Conservation (phyloP, 2,329 filamentous ascomycete species). For the Talaromyces marneffei region DNA sequence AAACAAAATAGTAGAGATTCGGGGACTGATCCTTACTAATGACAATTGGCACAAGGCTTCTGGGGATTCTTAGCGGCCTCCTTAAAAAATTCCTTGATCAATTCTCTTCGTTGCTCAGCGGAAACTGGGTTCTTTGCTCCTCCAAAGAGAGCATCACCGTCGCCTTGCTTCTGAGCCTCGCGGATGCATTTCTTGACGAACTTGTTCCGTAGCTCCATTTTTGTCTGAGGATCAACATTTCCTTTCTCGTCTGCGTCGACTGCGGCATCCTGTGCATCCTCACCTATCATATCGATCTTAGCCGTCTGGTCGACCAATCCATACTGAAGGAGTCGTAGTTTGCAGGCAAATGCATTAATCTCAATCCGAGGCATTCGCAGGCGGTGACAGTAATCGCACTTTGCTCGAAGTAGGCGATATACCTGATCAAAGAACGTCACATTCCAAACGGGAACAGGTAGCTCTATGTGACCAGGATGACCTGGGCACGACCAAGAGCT, state of each 20-base stretch:
- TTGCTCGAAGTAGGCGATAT: conserved; percentile 73
- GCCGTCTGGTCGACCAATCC: conserved; percentile 68
- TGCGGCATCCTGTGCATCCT: conserved; percentile 52
- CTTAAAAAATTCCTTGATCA: conserved; percentile 76
- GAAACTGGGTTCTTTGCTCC: conserved; percentile 76
- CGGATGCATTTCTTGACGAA: conserved; percentile 72
- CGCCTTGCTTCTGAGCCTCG: conserved; percentile 48
- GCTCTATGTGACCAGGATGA: conserved; percentile 90
- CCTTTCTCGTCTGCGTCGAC: conserved; percentile 48
- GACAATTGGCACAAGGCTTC: conserved; percentile 64
- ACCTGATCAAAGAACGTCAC: conserved; percentile 95
- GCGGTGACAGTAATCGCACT: conserved; percentile 85
- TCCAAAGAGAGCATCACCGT: conserved; percentile 35
- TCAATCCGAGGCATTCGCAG: conserved; percentile 73
- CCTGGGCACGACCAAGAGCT: conserved; percentile 78
- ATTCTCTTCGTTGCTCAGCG: conserved; percentile 64
- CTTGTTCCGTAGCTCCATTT: conserved; percentile 53
- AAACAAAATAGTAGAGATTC: conserved; percentile 4
- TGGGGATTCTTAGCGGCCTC: conserved; percentile 57
- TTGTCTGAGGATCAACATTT: conserved; percentile 48
- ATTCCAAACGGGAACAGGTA: conserved; percentile 90
- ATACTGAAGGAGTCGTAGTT: conserved; percentile 77
- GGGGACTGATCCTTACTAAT: conserved; percentile 39
- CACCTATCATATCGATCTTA: conserved; percentile 50
- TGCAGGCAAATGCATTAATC: conserved; percentile 74